Base-by-base conservation (phyloP, 192 early-diverging fungal genomes). In the Diversispora eburnea region DNA sequence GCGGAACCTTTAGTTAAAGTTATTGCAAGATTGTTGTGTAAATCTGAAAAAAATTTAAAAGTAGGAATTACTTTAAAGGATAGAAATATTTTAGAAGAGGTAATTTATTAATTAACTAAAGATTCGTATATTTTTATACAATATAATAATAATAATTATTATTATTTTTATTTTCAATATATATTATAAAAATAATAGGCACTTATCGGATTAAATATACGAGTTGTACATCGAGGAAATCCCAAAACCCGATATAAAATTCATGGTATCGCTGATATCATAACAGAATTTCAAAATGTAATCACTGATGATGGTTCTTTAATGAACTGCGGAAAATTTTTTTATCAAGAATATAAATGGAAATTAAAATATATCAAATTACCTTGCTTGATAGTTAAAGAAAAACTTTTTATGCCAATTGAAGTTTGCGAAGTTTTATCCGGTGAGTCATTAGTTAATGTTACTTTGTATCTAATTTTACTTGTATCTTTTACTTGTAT, bases 401-500 rank as follows among this genome's bases (percentile, higher is more conserved):
- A 88, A 61, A 85, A 87, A 60, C 74, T 85, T 19, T 86, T 89
- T 63, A 77, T 98, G 57, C 96, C 96, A 51, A 90, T 98, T 84
- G 96, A 98, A 82, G 86, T 97, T 48, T 96, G 94, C 81, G 84
- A 87, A 45, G 85, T 98, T 47, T 79, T 90, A 49, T 61, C 74
- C 49, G 77, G 67, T 33, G 25, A 33, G 25, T 33, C 25, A 33
- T 33, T 33, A 33, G 25, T 33, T 59, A 52, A 20, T 48, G 20
- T 25, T 67, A 51, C 13, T 51, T 51, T 51, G 25, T 51, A 0
- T 51, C n/a, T n/a, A n/a, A n/a, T 13, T 51, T 51, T 13, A 8
- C 13, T 3, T n/a, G 13, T 55, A 55, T 55, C n/a, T 12, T 51
- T 51, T 51, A 12, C 49, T 51, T 51, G 25, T 51, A 0, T 51